Percentiles rank a stretch among this genome's conserved stretches.
phyloP scores from a whole-genome alignment of 495 filamentous ascomycete genomes.

The Staphylotrichum longicolle region DNA sequence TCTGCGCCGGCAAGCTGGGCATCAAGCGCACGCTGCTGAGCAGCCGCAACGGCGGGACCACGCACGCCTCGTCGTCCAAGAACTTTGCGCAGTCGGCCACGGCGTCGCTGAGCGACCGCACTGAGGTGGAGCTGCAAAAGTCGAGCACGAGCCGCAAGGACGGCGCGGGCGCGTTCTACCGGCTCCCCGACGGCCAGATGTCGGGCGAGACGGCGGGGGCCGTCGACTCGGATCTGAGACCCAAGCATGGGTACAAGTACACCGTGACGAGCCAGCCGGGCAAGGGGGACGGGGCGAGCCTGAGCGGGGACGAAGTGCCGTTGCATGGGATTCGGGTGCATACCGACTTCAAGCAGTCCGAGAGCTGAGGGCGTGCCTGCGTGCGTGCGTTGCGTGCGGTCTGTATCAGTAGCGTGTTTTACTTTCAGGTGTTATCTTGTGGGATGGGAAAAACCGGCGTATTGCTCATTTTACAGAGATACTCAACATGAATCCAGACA shows the following conservation, averaged over 20 bases:
- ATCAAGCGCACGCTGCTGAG: constrained; percentile 11
- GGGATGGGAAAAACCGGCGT: too few species aligned
- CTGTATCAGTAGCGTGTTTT: too few species aligned
- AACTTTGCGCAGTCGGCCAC: neutral
- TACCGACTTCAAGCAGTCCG: constrained; percentile 5
- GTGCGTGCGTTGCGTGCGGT: too few species aligned
- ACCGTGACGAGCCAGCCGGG: constrained; percentile 14
- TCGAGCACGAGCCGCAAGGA: neutral
- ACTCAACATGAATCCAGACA: too few species aligned
- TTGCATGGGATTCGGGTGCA: constrained; percentile 17
- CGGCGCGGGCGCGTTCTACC: constrained; percentile 8
- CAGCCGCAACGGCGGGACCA: neutral
- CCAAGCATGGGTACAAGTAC: constrained; percentile 10
- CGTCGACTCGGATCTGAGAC: constrained; percentile 5
- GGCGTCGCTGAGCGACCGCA: neutral
- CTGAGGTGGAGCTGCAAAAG: constrained; percentile 11
- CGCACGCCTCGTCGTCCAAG: neutral
- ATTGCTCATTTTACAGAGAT: too few species aligned
- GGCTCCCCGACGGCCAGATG: constrained; percentile 6
- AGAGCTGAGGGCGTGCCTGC: neutral
- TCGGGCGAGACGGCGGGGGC: neutral
- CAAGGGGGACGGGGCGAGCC: constrained; percentile 2
- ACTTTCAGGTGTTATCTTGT: too few species aligned
- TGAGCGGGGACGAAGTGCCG: constrained; percentile 16
- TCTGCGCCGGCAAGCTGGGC: constrained; percentile 1